phyloP scores from a whole-genome alignment of 768 basidiomycete genomes.

The Termitomyces sp. region DNA sequence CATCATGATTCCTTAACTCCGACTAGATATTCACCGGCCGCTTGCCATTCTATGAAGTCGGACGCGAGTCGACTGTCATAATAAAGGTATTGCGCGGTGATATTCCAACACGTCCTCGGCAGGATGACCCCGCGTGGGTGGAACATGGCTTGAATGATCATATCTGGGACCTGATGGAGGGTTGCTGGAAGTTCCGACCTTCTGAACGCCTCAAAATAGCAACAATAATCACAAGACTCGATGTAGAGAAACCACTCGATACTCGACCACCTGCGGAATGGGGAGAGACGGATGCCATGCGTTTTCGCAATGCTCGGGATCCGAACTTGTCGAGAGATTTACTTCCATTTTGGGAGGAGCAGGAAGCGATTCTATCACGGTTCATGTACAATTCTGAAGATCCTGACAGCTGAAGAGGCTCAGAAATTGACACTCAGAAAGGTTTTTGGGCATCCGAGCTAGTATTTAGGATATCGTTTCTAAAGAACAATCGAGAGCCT shows the following conservation, averaged over 20 bases:
- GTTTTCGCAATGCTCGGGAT: conserved; percentile 2
- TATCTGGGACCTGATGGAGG: conserved; percentile 5
- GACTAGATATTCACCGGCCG: conserved; percentile 1
- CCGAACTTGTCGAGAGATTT: neutral
- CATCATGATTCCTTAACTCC: neutral
- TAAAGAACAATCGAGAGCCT: no score
- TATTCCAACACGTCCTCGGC: conserved; percentile 2
- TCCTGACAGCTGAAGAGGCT: no score
- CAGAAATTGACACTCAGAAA: no score
- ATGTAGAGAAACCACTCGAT: neutral
- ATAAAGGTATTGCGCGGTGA: neutral
- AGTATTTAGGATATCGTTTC: no score
- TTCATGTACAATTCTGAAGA: no score
- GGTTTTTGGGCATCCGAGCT: no score
- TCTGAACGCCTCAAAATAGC: conserved; percentile 1
- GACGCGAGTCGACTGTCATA: neutral
- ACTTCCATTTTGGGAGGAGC: neutral
- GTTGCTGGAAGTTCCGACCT: conserved; percentile 3
- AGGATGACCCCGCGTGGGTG: neutral
- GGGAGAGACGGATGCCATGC: neutral
- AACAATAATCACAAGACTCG: neutral
- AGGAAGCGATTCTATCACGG: neutral
- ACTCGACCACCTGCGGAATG: conserved; percentile 2
- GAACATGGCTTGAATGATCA: neutral
- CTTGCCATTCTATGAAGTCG: conserved; percentile 1